Evolutionary conservation across 495 filamentous ascomycete species (phyloP), one percentile per base, ranked within the genome.

Genomic region (Echria macrotheca): DNA sequence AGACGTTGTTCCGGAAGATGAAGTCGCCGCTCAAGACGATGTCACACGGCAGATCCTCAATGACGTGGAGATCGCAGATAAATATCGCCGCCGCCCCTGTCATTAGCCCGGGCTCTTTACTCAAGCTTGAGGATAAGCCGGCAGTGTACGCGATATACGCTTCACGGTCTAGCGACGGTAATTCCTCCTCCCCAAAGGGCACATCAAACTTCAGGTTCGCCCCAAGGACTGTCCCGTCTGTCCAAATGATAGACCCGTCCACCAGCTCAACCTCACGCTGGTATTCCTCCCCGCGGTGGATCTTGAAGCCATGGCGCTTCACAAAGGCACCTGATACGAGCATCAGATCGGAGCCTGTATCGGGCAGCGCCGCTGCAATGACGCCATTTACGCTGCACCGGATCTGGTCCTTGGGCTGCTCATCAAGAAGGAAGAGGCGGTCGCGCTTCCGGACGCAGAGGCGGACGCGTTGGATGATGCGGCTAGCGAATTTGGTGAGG

Each of bases 341-440:
- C 40, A 43, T 43, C 21, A 43, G 40, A 24, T 43, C 40, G 3
- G 40, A 43, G 17, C 40, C 40, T 4, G 40, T 43, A 15, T 43
- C 40, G 10, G 40, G 22, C 12, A 43, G n/a, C 22, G 40, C 24
- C 15, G 40, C 2, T 15, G 40, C 40, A 4, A 11, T 19, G 8
- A n/a, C 4, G 21, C 40, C 23, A 23, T 43, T 28, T 5, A 43
- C 24, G 23, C 17, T 43, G 22, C 40, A 43, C 9, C 24, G 19
- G 40, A 43, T 25, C 4, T 10, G 21, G 28, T 15, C 33, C 40
- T 28, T 15, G 4, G 40, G 40, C 3, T n/a, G 3, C 24, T 43
- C 23, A 15, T 43, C 40, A 25, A 43, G 24, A 10, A 43, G 40
- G 40, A 43, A 43, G 8, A 43, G 23, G 15, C 40, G 40, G 40